phyloP scores from a whole-genome alignment of 768 basidiomycete genomes.

The Tylopilus sp. region DNA sequence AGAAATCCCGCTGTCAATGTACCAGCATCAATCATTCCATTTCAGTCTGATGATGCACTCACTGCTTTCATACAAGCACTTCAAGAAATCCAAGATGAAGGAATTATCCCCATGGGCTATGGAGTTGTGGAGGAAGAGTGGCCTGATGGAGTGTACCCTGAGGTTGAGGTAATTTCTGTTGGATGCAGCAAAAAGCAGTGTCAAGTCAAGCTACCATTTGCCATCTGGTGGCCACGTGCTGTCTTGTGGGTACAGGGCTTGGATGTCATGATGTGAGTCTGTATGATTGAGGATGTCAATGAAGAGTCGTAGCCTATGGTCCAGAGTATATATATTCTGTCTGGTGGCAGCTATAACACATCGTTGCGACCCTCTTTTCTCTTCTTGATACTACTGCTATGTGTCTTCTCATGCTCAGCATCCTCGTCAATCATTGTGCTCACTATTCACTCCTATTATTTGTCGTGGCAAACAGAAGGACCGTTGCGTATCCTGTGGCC shows the following conservation, averaged over 20 bases:
- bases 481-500: no score
- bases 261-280: constrained; percentile 5
- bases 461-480: no score
- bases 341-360: no score
- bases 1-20: no score
- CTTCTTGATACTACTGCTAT: no score
- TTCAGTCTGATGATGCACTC: no score
- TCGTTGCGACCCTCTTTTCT: no score
- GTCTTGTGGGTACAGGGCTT: constrained; percentile 6
- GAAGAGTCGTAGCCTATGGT: not conserved
- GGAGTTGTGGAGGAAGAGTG: constrained; percentile 6
- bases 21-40: no score
- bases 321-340: not conserved
- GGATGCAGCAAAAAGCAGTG: not conserved
- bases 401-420: no score
- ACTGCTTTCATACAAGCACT: not conserved
- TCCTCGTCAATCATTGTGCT: no score
- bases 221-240: not conserved
- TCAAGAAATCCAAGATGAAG: not conserved
- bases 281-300: constrained; percentile 2
- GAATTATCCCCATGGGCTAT: constrained; percentile 1
- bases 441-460: no score
- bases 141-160: not conserved
- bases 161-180: constrained; percentile 1
- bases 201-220: not conserved